Evolutionary conservation across 2,329 filamentous ascomycete species (phyloP).

Genomic region (Ophiosphaerella herpotricha): DNA sequence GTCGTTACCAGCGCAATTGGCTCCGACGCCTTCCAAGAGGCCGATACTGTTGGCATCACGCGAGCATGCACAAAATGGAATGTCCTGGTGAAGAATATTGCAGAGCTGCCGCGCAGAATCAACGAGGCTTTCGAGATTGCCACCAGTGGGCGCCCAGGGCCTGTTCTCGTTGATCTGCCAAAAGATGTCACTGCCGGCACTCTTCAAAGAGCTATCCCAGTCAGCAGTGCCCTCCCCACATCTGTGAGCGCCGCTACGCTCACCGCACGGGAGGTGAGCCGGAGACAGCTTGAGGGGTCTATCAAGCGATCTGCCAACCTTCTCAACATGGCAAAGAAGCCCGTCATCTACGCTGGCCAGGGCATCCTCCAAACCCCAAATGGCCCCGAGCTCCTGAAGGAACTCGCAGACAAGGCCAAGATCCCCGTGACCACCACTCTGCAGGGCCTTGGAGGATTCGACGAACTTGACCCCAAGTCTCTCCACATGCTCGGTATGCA

Average conservation of each 20-base stretch:
- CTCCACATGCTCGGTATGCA: slow-evolving; percentile 99
- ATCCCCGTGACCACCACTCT: slow-evolving; percentile 97
- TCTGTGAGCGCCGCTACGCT: slow-evolving; percentile 85
- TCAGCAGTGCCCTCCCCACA: slow-evolving; percentile 71
- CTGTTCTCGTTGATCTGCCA: slow-evolving; percentile 92
- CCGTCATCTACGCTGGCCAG: slow-evolving; percentile 92
- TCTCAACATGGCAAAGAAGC: slow-evolving; percentile 89
- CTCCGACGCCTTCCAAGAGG: slow-evolving; percentile 96
- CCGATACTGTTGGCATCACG: slow-evolving; percentile 91
- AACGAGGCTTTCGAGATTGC: slow-evolving; percentile 99
- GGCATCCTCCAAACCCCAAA: slow-evolving; percentile 81
- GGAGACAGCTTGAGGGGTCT: slow-evolving; percentile 72
- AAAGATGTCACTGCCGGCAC: slow-evolving; percentile 94
- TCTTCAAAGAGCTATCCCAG: slow-evolving; percentile 81
- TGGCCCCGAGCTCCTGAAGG: slow-evolving; percentile 77
- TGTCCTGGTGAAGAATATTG: slow-evolving; percentile 95
- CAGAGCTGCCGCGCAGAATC: slow-evolving; percentile 88
- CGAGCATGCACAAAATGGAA: slow-evolving; percentile 99
- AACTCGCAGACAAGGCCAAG: slow-evolving; percentile 84
- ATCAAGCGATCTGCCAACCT: slow-evolving; percentile 79
- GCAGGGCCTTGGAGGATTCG: slow-evolving; percentile 87
- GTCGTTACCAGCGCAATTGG: slow-evolving; percentile 89
- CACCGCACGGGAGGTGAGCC: slow-evolving; percentile 73
- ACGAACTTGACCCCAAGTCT: slow-evolving; percentile 91
- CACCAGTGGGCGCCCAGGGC: slow-evolving; percentile 88